Percentiles rank a stretch among this genome's conserved stretches.
Evolutionary conservation across 2,329 filamentous ascomycete genomes (phyloP).

Genomic region (Westerdykella ornata): DNA sequence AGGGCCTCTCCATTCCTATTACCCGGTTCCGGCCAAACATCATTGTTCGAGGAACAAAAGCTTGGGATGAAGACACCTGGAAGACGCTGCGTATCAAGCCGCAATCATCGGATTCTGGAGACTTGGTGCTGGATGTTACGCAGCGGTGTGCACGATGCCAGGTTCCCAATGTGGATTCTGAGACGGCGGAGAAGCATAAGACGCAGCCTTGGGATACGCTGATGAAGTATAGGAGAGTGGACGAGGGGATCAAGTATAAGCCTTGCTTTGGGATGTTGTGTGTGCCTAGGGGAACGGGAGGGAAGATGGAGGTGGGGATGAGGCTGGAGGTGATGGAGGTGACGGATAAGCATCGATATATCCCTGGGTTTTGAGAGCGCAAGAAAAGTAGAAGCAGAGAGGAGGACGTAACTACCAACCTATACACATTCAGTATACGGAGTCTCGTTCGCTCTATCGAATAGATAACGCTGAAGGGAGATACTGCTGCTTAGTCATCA

Average conservation of each 20-base stretch:
- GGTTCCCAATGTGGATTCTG: slow-evolving; percentile 59
- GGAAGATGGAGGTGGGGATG: slow-evolving; percentile 52
- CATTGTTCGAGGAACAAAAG: slow-evolving; percentile 49
- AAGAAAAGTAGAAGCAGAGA: background rate
- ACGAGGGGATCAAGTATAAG: slow-evolving; percentile 56
- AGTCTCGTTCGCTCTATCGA: no score
- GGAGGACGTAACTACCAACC: background rate
- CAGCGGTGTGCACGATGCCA: slow-evolving; percentile 56
- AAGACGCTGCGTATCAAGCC: slow-evolving; percentile 48
- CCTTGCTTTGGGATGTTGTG: slow-evolving; percentile 63
- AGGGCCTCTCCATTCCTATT: slow-evolving; percentile 50
- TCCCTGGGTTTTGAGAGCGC: slow-evolving; percentile 29
- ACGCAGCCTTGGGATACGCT: slow-evolving; percentile 57
- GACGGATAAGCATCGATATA: slow-evolving; percentile 53
- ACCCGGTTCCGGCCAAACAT: slow-evolving; percentile 57
- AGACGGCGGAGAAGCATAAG: slow-evolving; percentile 53
- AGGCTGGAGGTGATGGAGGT: slow-evolving; percentile 52
- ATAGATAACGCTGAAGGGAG: no score
- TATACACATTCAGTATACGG: no score
- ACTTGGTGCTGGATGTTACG: slow-evolving; percentile 50
- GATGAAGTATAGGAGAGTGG: slow-evolving; percentile 55
- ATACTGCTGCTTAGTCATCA: no score
- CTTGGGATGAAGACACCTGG: slow-evolving; percentile 60
- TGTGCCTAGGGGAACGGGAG: slow-evolving; percentile 52
- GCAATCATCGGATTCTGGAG: slow-evolving; percentile 5